Evolutionary conservation across 768 basidiomycete species (phyloP), one percentile per base, ranked within the genome.

Genomic region (Lactifluus subvellereus): DNA sequence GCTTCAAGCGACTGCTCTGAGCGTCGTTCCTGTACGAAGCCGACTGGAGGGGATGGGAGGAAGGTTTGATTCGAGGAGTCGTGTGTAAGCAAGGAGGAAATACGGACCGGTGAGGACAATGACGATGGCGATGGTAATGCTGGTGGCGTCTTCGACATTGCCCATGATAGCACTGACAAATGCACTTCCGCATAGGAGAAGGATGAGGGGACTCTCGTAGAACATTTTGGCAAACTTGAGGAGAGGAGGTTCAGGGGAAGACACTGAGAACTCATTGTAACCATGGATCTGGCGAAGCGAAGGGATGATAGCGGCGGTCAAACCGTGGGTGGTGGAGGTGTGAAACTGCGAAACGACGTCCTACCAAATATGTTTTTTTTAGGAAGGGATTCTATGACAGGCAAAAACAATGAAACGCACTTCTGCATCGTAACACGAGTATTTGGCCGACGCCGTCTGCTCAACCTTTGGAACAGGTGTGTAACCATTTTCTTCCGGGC

Each of bases 1-100:
- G 95, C 93, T 74, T 97, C 94, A 32, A 98, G 78, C 63, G 91
- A 93, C 75, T 97, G 87, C 72, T 98, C 95, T 1, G 96, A 98
- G 37, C 95, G 82, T 64, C 89, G 85, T 74, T 98, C 95, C 74
- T 98, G 95, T 35, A 98, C 85, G 71, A 98, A 98, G 10, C 93
- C 96, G 66, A 98, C 95, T 81, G 66, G 52, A 59, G 53, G 8
- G 45, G 27, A n/a, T 40, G 35, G 60, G 4, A 50, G 30, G 9
- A 45, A 11, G 9, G 27, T 48, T 22, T 45, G 30, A 27, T 58
- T 40, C 16, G 51, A 20, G 10, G 8, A 32, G 32, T 47, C 9
- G 22, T 2, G 54, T 35, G 11, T 5, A 13, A 54, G 14, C 13
- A 18, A 32, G 48, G 3, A 38, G 50, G n/a, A 22, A 32, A 67